Conservation (phyloP, 176 grass and related monocot species). For the Aegilops umbellulata region DNA sequence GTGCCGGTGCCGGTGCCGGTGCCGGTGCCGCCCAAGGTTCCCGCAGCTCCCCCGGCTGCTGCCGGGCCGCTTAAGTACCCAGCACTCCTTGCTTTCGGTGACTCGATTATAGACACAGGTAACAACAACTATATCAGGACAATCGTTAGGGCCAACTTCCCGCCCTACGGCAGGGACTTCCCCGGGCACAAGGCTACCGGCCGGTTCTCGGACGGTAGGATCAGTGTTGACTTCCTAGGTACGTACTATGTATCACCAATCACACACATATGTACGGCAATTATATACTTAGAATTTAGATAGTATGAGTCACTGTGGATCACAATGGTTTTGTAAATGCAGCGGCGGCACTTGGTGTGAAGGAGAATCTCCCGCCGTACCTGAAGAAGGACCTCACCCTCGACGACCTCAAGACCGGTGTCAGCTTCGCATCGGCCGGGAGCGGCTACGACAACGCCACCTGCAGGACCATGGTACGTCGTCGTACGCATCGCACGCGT, state of each 20-base stretch:
- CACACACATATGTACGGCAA: neutral
- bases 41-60: neutral
- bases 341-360: slow-evolving; percentile 53
- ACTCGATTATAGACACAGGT: slow-evolving; percentile 65
- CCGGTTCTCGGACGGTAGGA: slow-evolving; percentile 60
- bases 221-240: slow-evolving; percentile 58
- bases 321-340: neutral
- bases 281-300: neutral
- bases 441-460: slow-evolving; percentile 58
- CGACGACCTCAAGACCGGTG: slow-evolving; percentile 60
- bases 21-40: neutral
- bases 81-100: slow-evolving; percentile 50
- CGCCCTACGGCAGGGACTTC: slow-evolving; percentile 63
- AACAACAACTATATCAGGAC: slow-evolving; percentile 56
- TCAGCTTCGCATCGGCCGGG: slow-evolving; percentile 59
- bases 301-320: neutral
- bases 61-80: slow-evolving; percentile 29
- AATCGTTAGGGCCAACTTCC: slow-evolving; percentile 38
- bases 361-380: slow-evolving; percentile 61
- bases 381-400: slow-evolving; percentile 24
- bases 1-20: neutral
- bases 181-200: slow-evolving; percentile 47
- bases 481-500: no score
- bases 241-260: neutral
- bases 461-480: slow-evolving; percentile 23